phyloP scores from a whole-genome alignment of 2,329 filamentous ascomycete species.

The Kalmusia sp. region DNA sequence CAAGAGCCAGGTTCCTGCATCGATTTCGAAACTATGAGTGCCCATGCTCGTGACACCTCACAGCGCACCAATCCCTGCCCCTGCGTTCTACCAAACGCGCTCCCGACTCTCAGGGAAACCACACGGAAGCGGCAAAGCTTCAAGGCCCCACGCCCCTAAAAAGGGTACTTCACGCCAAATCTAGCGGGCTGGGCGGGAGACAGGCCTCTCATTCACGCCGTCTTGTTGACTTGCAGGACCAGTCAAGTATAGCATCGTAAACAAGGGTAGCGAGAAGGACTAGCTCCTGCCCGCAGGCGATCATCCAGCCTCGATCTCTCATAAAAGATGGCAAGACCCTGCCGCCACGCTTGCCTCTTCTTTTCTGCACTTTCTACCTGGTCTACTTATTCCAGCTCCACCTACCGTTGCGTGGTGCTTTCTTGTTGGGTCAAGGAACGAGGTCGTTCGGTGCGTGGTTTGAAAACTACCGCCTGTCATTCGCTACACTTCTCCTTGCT shows the following conservation, averaged over 20 bases:
- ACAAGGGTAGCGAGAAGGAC: not conserved
- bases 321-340: conserved; percentile 4
- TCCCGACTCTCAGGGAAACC: not conserved
- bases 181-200: not conserved
- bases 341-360: conserved; percentile 13
- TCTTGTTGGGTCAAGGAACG: conserved; percentile 21
- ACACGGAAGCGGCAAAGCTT: not conserved
- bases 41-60: not conserved
- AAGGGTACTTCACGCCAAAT: not conserved
- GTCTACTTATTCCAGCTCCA: conserved; percentile 23
- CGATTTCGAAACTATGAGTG: not conserved
- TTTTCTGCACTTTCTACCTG: conserved; percentile 22
- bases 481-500: conserved; percentile 32
- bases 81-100: not conserved
- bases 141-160: not conserved
- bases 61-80: not conserved
- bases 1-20: conserved; percentile 2
- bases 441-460: conserved; percentile 38
- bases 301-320: not conserved
- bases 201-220: conserved; percentile 1
- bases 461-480: conserved; percentile 36
- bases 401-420: not conserved
- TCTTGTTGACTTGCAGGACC: not conserved
- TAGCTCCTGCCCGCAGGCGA: conserved; percentile 1
- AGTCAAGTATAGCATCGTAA: not conserved